phyloP scores from a whole-genome alignment of 2,329 filamentous ascomycete species.

The Trichoderma guizhouense region DNA sequence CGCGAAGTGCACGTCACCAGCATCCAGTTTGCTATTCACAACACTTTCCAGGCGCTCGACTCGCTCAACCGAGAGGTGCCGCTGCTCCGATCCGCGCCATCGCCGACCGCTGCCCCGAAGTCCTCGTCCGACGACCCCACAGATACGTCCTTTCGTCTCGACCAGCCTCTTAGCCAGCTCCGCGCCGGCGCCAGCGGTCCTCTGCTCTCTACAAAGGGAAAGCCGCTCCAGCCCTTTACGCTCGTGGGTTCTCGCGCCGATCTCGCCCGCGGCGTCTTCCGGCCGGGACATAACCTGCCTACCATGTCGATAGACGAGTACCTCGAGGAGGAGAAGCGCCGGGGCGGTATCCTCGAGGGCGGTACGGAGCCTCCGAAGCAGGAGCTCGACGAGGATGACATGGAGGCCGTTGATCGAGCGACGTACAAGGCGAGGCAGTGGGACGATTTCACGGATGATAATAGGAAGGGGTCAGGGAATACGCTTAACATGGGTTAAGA shows the following conservation, averaged over 20 bases:
- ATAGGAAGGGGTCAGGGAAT: constrained; percentile 80
- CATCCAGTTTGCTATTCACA: constrained; percentile 69
- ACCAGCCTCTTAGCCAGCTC: constrained; percentile 56
- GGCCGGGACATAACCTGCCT: constrained; percentile 85
- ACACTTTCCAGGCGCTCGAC: constrained; percentile 84
- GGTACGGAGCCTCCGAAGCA: constrained; percentile 70
- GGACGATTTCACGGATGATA: constrained; percentile 92
- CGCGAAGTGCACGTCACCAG: constrained; percentile 76
- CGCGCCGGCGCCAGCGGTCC: constrained; percentile 59
- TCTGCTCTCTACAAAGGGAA: constrained; percentile 73
- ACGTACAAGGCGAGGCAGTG: constrained; percentile 91
- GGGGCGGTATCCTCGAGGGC: constrained; percentile 87
- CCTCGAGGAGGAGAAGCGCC: constrained; percentile 79
- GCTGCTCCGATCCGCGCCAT: constrained; percentile 73
- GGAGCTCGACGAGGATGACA: constrained; percentile 83
- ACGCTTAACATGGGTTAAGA: constrained; percentile 68
- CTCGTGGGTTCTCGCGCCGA: constrained; percentile 74
- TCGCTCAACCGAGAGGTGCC: constrained; percentile 79
- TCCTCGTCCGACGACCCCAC: constrained; percentile 23
- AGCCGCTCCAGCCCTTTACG: constrained; percentile 87
- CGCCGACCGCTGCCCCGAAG: constrained; percentile 39
- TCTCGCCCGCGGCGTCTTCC: constrained; percentile 77
- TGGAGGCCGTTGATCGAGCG: constrained; percentile 82
- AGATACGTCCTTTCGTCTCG: constrained; percentile 67
- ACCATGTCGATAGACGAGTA: constrained; percentile 99